Base-by-base conservation (phyloP, 1,284 basidiomycete species). In the Cerioporus squamosus region DNA sequence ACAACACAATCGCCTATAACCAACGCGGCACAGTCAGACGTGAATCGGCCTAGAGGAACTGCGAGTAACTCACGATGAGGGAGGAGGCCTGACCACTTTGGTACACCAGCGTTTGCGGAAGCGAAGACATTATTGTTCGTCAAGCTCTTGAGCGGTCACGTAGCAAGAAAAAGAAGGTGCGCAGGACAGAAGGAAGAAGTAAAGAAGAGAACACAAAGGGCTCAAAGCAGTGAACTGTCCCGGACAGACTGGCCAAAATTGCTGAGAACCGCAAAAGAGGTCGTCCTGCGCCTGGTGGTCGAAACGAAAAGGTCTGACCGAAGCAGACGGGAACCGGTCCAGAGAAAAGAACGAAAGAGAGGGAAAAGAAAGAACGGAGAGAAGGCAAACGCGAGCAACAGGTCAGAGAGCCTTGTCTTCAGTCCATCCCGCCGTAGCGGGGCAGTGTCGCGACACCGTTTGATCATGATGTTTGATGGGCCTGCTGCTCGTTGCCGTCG, bases 1-100 rank as follows among this genome's bases (percentile, higher is more conserved):
- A 82, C 44, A 78, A 68, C 60, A 82, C 79, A 50, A 85, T 77
- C 44, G 75, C 74, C 86, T 86, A 36, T 1, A 20, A n/a, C n/a
- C n/a, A n/a, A 33, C n/a, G 36, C 14, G 3, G 20, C 1, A 20
- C 39, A 29, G 24, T 42, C 9, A 12, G 17, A 29, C 26, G 10
- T 6, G 2, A 15, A 3, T 2, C 22, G 15, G 14, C 3, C 1
- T 1, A 17, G n/a, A 18, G 39, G n/a, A n/a, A 44, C 40, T 43
- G 18, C 23, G 38, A 31, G 7, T 18, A 24, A 77, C 81, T 73
- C 69, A 85, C 83, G 53, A 80, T 75, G 45, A 79, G 76, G 26
- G 79, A 77, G 55, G 69, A 72, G 48, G 76, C 67, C 55, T 79
- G 70, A 57, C 70, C 71, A 46, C 61, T 51, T 31, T 64, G 53